phyloP scores from a whole-genome alignment of 345 rosid species.

The Arabis hirsuta region DNA sequence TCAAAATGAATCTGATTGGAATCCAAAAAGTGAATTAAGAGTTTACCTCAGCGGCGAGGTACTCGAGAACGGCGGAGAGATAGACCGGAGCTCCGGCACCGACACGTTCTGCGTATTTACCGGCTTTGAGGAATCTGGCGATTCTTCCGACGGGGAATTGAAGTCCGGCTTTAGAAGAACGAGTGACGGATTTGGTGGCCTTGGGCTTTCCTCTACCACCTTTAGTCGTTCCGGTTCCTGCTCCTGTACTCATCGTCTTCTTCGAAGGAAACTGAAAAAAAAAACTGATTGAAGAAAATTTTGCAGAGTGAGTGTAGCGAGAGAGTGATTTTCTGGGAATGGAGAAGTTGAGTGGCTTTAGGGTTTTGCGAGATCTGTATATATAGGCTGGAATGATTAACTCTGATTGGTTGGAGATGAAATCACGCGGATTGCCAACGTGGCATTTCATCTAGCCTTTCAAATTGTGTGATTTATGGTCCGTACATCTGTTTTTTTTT shows the following conservation, averaged over 20 bases:
- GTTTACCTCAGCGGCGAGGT: slow-evolving; percentile 81
- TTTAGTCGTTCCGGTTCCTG: slow-evolving; percentile 42
- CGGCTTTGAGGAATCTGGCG: slow-evolving; percentile 69
- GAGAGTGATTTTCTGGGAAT: background rate
- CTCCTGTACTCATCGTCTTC: slow-evolving; percentile 50
- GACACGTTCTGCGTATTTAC: slow-evolving; percentile 74
- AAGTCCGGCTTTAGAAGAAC: slow-evolving; percentile 71
- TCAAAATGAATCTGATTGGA: background rate
- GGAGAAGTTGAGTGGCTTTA: background rate
- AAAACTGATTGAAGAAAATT: background rate
- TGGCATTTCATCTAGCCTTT: slow-evolving; percentile 31
- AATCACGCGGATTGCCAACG: slow-evolving; percentile 46
- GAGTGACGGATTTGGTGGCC: slow-evolving; percentile 62
- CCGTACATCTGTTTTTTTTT: slow-evolving; percentile 13
- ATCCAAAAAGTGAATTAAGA: background rate
- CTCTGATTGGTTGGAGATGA: slow-evolving; percentile 38
- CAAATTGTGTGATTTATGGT: background rate
- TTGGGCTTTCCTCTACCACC: slow-evolving; percentile 71
- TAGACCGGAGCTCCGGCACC: slow-evolving; percentile 81
- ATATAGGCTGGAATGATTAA: slow-evolving; percentile 12
- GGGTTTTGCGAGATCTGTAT: background rate
- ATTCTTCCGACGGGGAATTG: slow-evolving; percentile 81
- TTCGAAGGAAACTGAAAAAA: background rate
- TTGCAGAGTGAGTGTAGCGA: background rate
- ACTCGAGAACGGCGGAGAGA: slow-evolving; percentile 78